phyloP scores from a whole-genome alignment of 2,329 filamentous ascomycete genomes.

The Exophiala aquamarina region DNA sequence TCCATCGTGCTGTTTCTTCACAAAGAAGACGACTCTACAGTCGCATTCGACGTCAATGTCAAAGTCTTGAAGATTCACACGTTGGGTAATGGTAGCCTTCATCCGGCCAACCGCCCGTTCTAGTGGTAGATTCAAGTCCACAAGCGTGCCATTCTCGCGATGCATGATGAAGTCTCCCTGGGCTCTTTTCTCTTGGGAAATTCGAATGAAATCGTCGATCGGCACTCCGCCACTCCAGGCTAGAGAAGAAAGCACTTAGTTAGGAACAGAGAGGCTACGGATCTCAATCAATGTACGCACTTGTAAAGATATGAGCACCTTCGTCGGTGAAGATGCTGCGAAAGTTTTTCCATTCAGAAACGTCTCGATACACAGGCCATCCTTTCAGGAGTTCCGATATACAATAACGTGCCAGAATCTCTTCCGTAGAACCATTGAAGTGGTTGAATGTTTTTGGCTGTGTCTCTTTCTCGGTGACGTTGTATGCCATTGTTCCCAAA shows the following conservation, averaged over 20 bases:
- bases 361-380: slow-evolving; percentile 55
- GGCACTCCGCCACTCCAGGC: slow-evolving; percentile 48
- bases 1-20: no score
- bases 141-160: no score
- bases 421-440: slow-evolving; percentile 44
- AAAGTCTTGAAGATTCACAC: no score
- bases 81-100: no score
- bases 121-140: no score
- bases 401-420: slow-evolving; percentile 47
- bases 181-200: slow-evolving; percentile 52
- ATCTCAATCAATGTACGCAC: no score
- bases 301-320: slow-evolving; percentile 50
- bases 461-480: slow-evolving; percentile 28
- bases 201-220: slow-evolving; percentile 50
- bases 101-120: no score
- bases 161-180: no score
- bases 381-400: slow-evolving; percentile 56
- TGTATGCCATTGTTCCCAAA: slow-evolving; percentile 32
- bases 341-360: slow-evolving; percentile 56
- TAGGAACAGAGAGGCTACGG: not conserved
- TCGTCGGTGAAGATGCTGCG: slow-evolving; percentile 49
- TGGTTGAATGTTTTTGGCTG: slow-evolving; percentile 34
- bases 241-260: slow-evolving; percentile 27
- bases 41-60: no score
- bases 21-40: no score